Base-by-base conservation (phyloP, 1,139 yeast species). In the Pneumocystis wakefieldiae region DNA sequence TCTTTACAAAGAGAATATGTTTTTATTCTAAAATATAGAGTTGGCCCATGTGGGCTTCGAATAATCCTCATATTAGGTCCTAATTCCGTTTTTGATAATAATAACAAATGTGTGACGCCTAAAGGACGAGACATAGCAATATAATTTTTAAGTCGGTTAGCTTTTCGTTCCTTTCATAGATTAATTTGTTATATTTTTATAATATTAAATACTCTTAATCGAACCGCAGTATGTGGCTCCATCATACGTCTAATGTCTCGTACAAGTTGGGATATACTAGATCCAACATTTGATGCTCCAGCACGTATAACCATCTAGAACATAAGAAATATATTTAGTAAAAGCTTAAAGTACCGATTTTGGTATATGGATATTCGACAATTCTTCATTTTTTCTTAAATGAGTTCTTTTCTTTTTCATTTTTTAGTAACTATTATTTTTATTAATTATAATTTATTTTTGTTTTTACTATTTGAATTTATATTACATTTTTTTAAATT, bases 171-270 rank as follows among this genome's bases (percentile, higher is more conserved):
- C 68, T 48, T 48, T 48, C 10, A 48, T 48, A 48, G 66, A 59
- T 15, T 32, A 28, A 35, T 10, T 35, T 38, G 17, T 39, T 57
- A 35, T 17, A 6, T 28, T 32, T 14, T 12, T 3, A n/a, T 28
- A 62, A 24, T 6, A 58, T 15, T 24, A 48, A 48, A 24, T 63
- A 66, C 68, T 68, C 85, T 80, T 67, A 94, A 80, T 69, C 84
- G 86, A 70, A 89, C 83, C 19, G 97, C 97, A 3, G 99, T 92
- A 71, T 92, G 95, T 36, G 99, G 99, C 73, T 89, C 94, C 97
- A 92, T 90, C 67, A 89, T 83, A 67, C 81, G 82, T 72, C 99
- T 81, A 74, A 91, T 84, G 73, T 92, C 99, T 67, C 81, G 80
- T 24, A 91, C 97, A 66, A 92, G 78, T 73, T 88, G 96, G 58